Conservation (phyloP, 169 alveolate species). For the Plasmodium cynomolgi region DNA sequence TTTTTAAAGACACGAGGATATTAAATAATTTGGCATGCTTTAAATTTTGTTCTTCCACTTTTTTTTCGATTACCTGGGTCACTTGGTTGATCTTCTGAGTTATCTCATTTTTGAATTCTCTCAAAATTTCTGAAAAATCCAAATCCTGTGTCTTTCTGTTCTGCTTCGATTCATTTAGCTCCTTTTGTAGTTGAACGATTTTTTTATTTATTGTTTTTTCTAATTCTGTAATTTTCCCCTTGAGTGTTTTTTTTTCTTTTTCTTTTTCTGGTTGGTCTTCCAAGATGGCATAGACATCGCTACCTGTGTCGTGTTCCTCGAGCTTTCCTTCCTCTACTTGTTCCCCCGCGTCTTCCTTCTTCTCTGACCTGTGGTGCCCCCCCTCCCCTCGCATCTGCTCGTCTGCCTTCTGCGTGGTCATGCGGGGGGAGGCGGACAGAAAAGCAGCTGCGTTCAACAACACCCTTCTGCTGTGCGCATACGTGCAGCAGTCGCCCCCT, state of each 20-base stretch:
- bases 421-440: not conserved
- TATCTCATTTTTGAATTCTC: conserved; percentile 45
- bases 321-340: not conserved
- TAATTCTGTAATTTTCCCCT: conserved; percentile 20
- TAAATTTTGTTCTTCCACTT: conserved; percentile 34
- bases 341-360: not conserved
- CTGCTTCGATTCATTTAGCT: conserved; percentile 12
- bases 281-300: not conserved
- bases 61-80: conserved; percentile 5
- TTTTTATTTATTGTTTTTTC: conserved; percentile 10
- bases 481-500: not conserved
- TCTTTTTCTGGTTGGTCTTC: not conserved
- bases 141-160: conserved; percentile 10
- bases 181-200: conserved; percentile 3
- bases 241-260: conserved; percentile 13
- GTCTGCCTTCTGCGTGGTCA: not conserved
- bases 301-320: not conserved
- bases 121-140: not conserved
- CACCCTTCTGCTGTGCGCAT: not conserved
- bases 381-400: not conserved
- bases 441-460: not conserved
- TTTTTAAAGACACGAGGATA: conserved; percentile 36
- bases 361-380: not conserved
- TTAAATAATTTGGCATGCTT: conserved; percentile 37
- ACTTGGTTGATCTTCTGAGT: conserved; percentile 10